A percentile compares a stretch with the other conserved stretches of the same genome.
Evolutionary conservation across 2,329 filamentous ascomycete genomes (phyloP).

Genomic region (Ophiostoma populinum): DNA sequence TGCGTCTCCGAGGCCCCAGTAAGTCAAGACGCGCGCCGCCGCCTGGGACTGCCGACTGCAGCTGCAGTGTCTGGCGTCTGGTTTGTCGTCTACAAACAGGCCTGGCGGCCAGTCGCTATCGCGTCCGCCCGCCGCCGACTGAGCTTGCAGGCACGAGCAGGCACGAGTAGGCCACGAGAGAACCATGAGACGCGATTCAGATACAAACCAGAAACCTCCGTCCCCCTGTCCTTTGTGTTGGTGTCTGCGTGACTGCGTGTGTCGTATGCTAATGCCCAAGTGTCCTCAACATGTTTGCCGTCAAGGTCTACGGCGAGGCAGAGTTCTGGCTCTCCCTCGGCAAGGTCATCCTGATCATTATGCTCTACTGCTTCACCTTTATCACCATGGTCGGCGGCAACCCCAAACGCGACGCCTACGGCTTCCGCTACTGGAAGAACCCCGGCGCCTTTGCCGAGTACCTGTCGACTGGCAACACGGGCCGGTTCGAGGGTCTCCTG

Average conservation of each 20-base stretch:
- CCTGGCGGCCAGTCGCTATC: too few species aligned
- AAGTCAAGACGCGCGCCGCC: too few species aligned
- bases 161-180: too few species aligned
- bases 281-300: slow-evolving; percentile 15
- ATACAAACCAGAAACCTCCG: too few species aligned
- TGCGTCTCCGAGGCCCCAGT: too few species aligned
- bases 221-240: too few species aligned
- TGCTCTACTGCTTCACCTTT: slow-evolving; percentile 37
- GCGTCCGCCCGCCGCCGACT: too few species aligned
- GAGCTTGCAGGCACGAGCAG: too few species aligned
- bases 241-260: neutral
- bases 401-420: slow-evolving; percentile 27
- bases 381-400: slow-evolving; percentile 40
- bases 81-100: too few species aligned
- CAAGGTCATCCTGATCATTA: slow-evolving; percentile 33
- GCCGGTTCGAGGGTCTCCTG: slow-evolving; percentile 13
- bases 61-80: too few species aligned
- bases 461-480: slow-evolving; percentile 25
- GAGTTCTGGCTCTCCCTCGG: slow-evolving; percentile 29
- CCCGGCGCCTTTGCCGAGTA: slow-evolving; percentile 23
- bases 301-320: slow-evolving; percentile 22
- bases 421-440: slow-evolving; percentile 26
- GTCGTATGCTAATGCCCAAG: slow-evolving; percentile 2
- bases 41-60: too few species aligned
- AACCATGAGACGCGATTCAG: too few species aligned